Conservation (phyloP, 2,329 filamentous ascomycete species). For the Monosporascus sp. region DNA sequence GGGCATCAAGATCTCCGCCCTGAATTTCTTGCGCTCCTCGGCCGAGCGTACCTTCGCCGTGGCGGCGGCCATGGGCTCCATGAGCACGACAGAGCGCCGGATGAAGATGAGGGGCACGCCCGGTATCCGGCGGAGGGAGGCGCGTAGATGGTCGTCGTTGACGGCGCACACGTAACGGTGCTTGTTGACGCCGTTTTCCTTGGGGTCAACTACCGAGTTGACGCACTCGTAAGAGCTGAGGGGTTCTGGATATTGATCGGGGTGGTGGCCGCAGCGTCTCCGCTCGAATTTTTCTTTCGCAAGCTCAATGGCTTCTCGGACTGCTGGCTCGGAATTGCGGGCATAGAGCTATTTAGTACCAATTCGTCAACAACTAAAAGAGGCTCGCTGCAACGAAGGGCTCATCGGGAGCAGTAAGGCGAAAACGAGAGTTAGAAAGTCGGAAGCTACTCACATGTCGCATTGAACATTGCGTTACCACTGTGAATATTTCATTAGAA, state of each 20-base stretch:
- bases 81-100: conserved; percentile 70
- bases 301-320: conserved; percentile 59
- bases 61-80: conserved; percentile 69
- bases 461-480: conserved; percentile 79
- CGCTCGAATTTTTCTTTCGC: conserved; percentile 69
- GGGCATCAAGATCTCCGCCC: conserved; percentile 56
- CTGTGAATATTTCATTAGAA: conserved; percentile 28
- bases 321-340: conserved; percentile 47
- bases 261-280: conserved; percentile 72
- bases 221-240: conserved; percentile 67
- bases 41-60: conserved; percentile 58
- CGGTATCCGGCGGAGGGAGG: conserved; percentile 57
- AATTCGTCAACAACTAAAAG: neutral
- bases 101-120: conserved; percentile 77
- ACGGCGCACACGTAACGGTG: conserved; percentile 74
- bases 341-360: conserved; percentile 49
- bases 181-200: conserved; percentile 65
- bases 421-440: neutral
- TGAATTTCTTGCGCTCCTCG: conserved; percentile 71
- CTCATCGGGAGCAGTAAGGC: neutral
- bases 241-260: conserved; percentile 64
- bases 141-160: conserved; percentile 61
- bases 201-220: conserved; percentile 70
- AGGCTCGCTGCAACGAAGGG: too few species aligned
- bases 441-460: conserved; percentile 42